Evolutionary conservation across 306 rosid genomes (phyloP).

Genomic region (Psophocarpus tetragonolobus): DNA sequence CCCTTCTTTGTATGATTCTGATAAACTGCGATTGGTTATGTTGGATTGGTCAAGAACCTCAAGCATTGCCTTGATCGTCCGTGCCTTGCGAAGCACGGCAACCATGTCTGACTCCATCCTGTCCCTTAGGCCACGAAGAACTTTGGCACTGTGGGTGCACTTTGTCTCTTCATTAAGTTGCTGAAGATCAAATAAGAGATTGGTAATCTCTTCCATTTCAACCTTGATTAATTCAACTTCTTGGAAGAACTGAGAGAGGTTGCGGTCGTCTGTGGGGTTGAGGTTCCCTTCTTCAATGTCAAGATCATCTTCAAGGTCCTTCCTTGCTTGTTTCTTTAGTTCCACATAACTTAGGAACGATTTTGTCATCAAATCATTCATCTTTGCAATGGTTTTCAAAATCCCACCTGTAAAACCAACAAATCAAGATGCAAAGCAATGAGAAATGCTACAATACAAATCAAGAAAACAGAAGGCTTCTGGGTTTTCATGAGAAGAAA

Average conservation of each 20-base stretch:
- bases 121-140: slow-evolving; percentile 83
- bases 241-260: slow-evolving; percentile 73
- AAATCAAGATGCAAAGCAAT: slow-evolving; percentile 4
- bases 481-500: slow-evolving; percentile 16
- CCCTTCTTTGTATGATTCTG: slow-evolving; percentile 62
- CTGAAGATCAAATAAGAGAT: slow-evolving; percentile 84
- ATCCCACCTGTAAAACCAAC: slow-evolving; percentile 41
- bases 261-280: slow-evolving; percentile 64
- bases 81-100: slow-evolving; percentile 75
- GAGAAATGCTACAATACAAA: background rate
- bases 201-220: slow-evolving; percentile 90
- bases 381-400: slow-evolving; percentile 51
- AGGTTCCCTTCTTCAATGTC: slow-evolving; percentile 68
- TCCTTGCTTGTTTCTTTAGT: slow-evolving; percentile 71
- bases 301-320: slow-evolving; percentile 55
- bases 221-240: slow-evolving; percentile 65
- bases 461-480: slow-evolving; percentile 15
- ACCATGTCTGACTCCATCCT: slow-evolving; percentile 76
- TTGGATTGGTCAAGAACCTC: slow-evolving; percentile 74
- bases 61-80: slow-evolving; percentile 57
- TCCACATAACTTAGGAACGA: slow-evolving; percentile 93
- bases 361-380: slow-evolving; percentile 94
- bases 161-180: slow-evolving; percentile 75
- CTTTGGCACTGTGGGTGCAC: slow-evolving; percentile 79
- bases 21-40: slow-evolving; percentile 47